Evolutionary conservation across 2,329 filamentous ascomycete genomes (phyloP), one percentile per base, ranked within the genome.

Genomic region (Periconia digitata): DNA sequence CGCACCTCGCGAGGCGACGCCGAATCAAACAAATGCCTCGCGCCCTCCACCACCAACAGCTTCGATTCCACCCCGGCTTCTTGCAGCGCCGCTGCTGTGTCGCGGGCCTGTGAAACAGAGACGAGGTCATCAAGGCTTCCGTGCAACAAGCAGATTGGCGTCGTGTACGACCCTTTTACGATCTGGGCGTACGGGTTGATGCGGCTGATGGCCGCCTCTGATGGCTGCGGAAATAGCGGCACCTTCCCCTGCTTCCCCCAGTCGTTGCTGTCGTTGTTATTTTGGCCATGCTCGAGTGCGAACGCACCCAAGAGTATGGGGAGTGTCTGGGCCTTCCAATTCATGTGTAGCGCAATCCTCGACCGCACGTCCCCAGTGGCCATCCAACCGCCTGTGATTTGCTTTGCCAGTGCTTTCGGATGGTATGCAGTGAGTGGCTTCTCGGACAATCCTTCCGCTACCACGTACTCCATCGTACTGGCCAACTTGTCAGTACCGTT

Each of bases 301-400:
- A 59, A 24, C 6, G 52, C 56, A 42, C 54, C 46, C 13, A 73
- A 44, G 1, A 77, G 47, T 0, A 75, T 54, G 1, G 64, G 72
- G 0, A 78, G 54, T 0, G 62, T 64, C 32, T 71, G 69, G 0
- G 59, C 73, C 16, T 66, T 59, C 73, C 72, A 75, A 53, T 76
- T 75, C 62, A 76, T 75, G 49, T 76, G 66, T 0, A 77, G 58
- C 1, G 66, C 56, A 8, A 77, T 63, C 3, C 72, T 66, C 12
- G 50, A 62, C 10, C 75, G 72, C 0, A 69, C 55, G 37, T 57
- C 54, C 5, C 43, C 34, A 41, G n/a, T 47, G 46, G 2, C 32
- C 36, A 16, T 52, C 40, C 43, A 49, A 52, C 12, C 48, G 43
- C n/a, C 44, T 27, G 10, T 34, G 46, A 18, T 49, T 49, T 5